These are phyloP conservation scores for Rhodocollybia butyracea DNA, from an alignment of 768 basidiomycete genomes.

Conservation along the genomic window DNA sequence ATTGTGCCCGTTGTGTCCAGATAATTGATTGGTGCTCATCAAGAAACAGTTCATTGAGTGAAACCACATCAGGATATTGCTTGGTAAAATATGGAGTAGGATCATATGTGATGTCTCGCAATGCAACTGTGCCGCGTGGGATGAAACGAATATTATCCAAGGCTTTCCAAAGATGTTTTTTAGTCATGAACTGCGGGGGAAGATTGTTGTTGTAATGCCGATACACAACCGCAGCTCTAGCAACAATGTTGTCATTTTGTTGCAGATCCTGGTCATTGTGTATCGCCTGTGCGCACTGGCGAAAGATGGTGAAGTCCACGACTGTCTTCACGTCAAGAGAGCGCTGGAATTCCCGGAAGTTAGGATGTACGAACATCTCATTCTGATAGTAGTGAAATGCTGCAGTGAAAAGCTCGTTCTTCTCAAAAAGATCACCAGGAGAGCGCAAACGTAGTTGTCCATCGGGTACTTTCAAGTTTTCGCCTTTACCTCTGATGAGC, in stretches of 20 bases:
- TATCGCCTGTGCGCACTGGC: conserved; percentile 1
- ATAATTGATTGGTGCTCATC: conserved; percentile 35
- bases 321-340: background rate
- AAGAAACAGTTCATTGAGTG: conserved; percentile 36
- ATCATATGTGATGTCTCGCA: background rate
- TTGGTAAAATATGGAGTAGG: conserved; percentile 17
- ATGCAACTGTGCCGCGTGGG: conserved; percentile 24
- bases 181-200: background rate
- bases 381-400: background rate
- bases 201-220: conserved; percentile 1
- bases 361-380: background rate
- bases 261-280: background rate
- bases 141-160: conserved; percentile 37
- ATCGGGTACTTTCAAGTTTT: background rate
- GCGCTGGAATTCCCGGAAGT: background rate
- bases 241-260: background rate
- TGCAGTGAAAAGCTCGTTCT: background rate
- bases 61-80: conserved; percentile 28
- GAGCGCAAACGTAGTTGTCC: background rate
- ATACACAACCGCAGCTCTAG: background rate
- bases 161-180: conserved; percentile 21
- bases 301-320: background rate
- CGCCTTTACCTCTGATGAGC: background rate
- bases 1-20: conserved; percentile 47
- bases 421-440: background rate